Evolutionary conservation across 257 asterid genomes (phyloP).

Genomic region (Solanum clarkiae): DNA sequence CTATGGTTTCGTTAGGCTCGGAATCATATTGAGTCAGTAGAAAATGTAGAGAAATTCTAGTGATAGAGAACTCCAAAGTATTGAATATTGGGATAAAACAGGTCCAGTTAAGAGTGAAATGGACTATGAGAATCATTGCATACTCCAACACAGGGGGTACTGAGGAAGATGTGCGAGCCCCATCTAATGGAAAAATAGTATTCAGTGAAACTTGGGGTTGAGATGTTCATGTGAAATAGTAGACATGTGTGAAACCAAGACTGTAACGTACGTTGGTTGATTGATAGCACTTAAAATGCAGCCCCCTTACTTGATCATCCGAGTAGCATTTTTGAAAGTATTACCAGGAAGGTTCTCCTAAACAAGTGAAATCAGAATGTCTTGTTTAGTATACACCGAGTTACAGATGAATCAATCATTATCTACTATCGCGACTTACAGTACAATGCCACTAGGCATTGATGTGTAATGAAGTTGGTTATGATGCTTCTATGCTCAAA

Average conservation of each 20-base stretch:
- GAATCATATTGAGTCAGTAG: neutral
- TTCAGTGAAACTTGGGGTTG: neutral
- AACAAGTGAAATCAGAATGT: neutral
- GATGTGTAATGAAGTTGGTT: neutral
- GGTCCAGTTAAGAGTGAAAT: neutral
- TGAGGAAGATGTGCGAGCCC: no score
- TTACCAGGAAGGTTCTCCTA: neutral
- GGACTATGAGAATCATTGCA: neutral
- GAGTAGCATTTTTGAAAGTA: neutral
- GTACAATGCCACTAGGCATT: neutral
- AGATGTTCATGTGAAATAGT: neutral
- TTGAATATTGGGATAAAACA: neutral
- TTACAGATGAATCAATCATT: neutral
- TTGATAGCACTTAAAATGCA: neutral
- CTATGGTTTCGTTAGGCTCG: neutral
- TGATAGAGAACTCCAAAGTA: neutral
- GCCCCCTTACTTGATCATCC: neutral
- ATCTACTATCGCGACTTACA: neutral
- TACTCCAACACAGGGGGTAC: neutral
- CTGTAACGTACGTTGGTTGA: neutral
- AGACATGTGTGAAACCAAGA: neutral
- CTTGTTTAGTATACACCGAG: neutral
- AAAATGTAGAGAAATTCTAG: neutral
- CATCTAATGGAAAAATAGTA: no score
- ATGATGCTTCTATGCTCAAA: neutral